Evolutionary conservation across 208 protist species (phyloP).

Genomic region (Acanthamoeba healyi): DNA sequence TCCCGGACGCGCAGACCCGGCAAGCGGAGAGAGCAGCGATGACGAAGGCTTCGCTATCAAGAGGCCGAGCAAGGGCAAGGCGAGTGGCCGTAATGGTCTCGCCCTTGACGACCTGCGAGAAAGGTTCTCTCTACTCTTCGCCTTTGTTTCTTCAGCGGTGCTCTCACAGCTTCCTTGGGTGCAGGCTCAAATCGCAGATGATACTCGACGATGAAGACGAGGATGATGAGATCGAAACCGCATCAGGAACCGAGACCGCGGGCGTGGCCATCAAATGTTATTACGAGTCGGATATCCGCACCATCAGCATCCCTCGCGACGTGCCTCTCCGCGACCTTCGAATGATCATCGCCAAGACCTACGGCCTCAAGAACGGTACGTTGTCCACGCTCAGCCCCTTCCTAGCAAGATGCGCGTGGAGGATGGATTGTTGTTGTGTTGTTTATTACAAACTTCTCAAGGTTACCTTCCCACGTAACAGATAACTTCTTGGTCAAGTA

Average conservation of each 20-base stretch:
- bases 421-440: not conserved
- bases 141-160: not conserved
- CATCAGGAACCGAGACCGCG: not conserved
- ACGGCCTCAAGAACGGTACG: conserved; percentile 36
- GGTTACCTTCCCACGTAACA: not conserved
- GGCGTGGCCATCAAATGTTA: conserved; percentile 46
- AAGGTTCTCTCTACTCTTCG: not conserved
- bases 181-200: conserved; percentile 1
- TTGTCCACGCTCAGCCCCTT: not conserved
- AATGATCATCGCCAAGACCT: conserved; percentile 54
- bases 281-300: conserved; percentile 60
- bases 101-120: conserved; percentile 54
- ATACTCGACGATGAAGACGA: conserved; percentile 16
- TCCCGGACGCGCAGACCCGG: not conserved
- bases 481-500: conserved; percentile 67
- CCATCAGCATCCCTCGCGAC: conserved; percentile 47
- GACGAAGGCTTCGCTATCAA: not conserved
- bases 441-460: not conserved
- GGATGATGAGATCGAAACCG: not conserved
- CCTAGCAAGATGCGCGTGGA: too few species aligned
- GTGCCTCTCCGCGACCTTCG: conserved; percentile 43
- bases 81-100: not conserved
- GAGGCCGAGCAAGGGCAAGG: not conserved
- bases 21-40: conserved; percentile 39
- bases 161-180: not conserved